Evolutionary conservation across 805 yeast species (phyloP).

Genomic region (Saccharomyces eubayanus): DNA sequence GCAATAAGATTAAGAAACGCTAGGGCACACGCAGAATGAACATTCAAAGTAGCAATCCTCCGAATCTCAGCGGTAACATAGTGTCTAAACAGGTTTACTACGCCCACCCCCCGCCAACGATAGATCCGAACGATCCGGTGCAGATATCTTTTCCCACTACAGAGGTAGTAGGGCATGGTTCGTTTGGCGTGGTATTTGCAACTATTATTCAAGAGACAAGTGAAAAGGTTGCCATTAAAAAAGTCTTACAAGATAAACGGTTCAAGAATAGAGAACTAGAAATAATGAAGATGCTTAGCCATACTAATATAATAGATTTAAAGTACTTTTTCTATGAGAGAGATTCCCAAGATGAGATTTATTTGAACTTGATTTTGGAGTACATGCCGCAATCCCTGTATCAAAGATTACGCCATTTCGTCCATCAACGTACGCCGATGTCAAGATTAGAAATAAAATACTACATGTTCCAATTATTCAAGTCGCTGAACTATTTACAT

Average conservation of each 20-base stretch:
- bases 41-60: conserved; percentile 8
- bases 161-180: conserved; percentile 95
- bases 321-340: conserved; percentile 83
- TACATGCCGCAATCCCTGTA: conserved; percentile 93
- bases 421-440: conserved; percentile 66
- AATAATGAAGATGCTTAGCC: conserved; percentile 84
- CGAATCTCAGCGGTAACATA: conserved; percentile 14
- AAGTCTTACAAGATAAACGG: conserved; percentile 92
- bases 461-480: conserved; percentile 66
- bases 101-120: conserved; percentile 10
- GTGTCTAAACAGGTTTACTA: conserved; percentile 28
- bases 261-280: conserved; percentile 92
- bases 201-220: conserved; percentile 67
- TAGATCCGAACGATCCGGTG: conserved; percentile 7
- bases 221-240: conserved; percentile 83
- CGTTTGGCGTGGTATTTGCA: conserved; percentile 97
- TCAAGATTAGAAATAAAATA: conserved; percentile 83
- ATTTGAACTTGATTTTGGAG: conserved; percentile 82
- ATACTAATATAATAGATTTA: conserved; percentile 79
- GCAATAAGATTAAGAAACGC: neutral
- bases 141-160: conserved; percentile 66
- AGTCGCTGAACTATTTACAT: conserved; percentile 76
- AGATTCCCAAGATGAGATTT: conserved; percentile 46
- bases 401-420: conserved; percentile 81
- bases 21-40: conserved; percentile 8